phyloP scores from a whole-genome alignment of 163 green algal species.

The Trebouxia gelatinosa region DNA sequence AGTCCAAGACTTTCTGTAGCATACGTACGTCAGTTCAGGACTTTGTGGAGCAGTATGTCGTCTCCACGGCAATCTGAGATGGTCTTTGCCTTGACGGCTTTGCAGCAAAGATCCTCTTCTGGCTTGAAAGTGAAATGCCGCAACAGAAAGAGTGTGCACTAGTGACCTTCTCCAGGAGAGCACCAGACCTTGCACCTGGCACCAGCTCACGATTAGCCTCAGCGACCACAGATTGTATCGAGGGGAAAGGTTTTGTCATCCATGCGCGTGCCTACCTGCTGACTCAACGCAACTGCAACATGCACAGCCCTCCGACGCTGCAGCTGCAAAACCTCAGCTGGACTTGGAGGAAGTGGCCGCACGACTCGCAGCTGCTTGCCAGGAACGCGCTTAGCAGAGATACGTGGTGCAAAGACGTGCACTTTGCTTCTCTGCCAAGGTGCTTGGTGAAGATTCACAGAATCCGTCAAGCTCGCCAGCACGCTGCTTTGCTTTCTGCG shows the following conservation, averaged over 20 bases:
- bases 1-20: no score
- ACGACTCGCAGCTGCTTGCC: neutral
- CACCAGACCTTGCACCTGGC: neutral
- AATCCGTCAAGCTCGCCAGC: slow-evolving; percentile 4
- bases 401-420: neutral
- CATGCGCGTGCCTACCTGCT: neutral
- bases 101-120: neutral
- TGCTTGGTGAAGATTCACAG: neutral
- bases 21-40: no score
- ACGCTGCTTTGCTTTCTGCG: neutral
- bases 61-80: slow-evolving; percentile 11
- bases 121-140: neutral
- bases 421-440: neutral
- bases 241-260: neutral
- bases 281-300: neutral
- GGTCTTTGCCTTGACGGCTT: neutral
- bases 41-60: no score
- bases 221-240: neutral
- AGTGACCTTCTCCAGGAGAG: neutral
- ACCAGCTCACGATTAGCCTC: neutral
- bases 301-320: neutral
- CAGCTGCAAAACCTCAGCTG: neutral
- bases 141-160: neutral
- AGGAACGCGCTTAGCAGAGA: neutral
- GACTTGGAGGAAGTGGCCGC: no score